Evolutionary conservation across 495 filamentous ascomycete species (phyloP), one percentile per base, ranked within the genome.

Genomic region (Podospora tetraspora): DNA sequence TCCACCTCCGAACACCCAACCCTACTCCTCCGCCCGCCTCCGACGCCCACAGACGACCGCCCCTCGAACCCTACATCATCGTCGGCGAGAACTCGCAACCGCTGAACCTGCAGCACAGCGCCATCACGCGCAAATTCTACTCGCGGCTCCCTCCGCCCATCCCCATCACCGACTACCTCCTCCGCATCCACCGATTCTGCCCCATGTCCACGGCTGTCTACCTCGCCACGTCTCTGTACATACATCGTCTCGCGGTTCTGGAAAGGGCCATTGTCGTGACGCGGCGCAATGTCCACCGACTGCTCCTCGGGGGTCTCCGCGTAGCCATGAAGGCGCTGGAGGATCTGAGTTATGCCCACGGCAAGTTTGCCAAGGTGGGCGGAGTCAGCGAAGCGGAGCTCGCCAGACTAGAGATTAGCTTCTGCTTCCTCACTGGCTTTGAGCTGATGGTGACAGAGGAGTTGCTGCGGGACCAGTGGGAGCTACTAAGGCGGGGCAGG

Each of bases 151-250:
- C 91, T 1, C 95, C 95, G 11, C 85, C 88, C 2, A 92, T 98
- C 64, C 81, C 89, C 11, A 81, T 98, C 59, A 88, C 90, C 71
- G 90, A 96, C 61, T 99, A 99, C 76, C 84, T 97, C 22, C 79
- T 88, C 69, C 91, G 95, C 59, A 86, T 98, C 61, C 94, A 98
- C 76, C 84, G 83, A 52, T 98, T 89, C 76, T 99, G 95, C 71
- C 94, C 96, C 23, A 91, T 97, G 87, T 96, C 93, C n/a, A 94
- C 95, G 3, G 94, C 88, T 19, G 96, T 97, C 34, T 97, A 95
- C 72, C 88, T 99, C n/a, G 93, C 95, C 2, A 89, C 95, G 2
- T 92, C 92, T 59, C 79, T 90, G n/a, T 98, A 98, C 76, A 93
- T 97, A 63, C 89, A 92, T 72, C 85, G 87, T 62, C 85, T 98